Conservation (phyloP, 192 early-diverging fungal genomes). For the Backusella macrospora region DNA sequence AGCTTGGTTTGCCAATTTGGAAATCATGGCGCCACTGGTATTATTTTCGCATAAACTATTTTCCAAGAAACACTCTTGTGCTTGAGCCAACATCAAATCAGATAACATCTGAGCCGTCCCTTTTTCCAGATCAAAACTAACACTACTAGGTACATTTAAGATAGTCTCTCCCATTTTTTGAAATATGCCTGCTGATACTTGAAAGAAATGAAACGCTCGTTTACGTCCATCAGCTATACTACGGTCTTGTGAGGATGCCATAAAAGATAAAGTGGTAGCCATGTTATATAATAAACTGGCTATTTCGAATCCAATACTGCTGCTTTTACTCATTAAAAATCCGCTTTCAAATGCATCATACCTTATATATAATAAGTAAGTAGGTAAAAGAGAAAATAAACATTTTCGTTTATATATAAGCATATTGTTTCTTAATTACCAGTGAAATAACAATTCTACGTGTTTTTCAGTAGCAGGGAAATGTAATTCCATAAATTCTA, state of each 20-base stretch:
- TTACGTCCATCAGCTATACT: constrained; percentile 75
- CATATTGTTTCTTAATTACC: constrained; percentile 55
- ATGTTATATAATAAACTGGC: constrained; percentile 95
- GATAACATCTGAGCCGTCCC: constrained; percentile 85
- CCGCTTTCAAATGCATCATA: constrained; percentile 85
- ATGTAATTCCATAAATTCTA: constrained; percentile 91
- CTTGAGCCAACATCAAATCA: constrained; percentile 90
- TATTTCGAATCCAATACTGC: constrained; percentile 95
- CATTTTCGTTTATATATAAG: neutral
- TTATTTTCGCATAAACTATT: constrained; percentile 88
- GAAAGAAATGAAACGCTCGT: constrained; percentile 87
- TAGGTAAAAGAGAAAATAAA: constrained; percentile 12
- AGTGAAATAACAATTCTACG: constrained; percentile 89
- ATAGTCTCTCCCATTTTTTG: constrained; percentile 97
- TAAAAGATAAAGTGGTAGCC: constrained; percentile 75
- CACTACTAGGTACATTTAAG: constrained; percentile 90
- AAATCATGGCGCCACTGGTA: constrained; percentile 74
- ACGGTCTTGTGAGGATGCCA: constrained; percentile 73
- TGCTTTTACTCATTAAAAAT: constrained; percentile 72
- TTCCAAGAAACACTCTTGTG: constrained; percentile 92
- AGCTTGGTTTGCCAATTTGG: constrained; percentile 86
- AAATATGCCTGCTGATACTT: constrained; percentile 90
- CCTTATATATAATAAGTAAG: constrained; percentile 36
- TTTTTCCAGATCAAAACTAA: constrained; percentile 87
- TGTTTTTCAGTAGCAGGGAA: constrained; percentile 92